Evolutionary conservation across 225 moss, liverwort and hornwort species (phyloP), one percentile per base, ranked within the genome.

Genomic region (Takakia lepidozioides): DNA sequence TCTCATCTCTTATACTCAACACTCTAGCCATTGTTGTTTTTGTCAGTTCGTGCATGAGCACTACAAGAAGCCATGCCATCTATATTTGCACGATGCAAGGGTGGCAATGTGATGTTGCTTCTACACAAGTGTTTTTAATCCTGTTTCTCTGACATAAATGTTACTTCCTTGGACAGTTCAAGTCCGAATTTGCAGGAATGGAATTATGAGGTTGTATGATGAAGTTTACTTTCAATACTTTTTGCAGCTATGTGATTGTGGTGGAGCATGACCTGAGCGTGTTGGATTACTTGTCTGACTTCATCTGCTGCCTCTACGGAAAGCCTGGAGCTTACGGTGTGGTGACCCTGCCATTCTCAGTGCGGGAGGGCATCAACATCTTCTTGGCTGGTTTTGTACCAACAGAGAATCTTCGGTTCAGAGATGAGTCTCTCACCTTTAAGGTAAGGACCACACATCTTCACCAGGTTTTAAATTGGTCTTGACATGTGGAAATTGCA

Each of bases 211-310:
- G 17, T 5, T 1, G 1, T 46, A 1, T 5, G 15, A 14, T 20
- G 2, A 46, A 46, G 14, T 13, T 46, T 20, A 21, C 9, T 8
- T 23, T 46, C 2, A 2, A 5, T 36, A 47, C 22, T 16, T 13
- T 13, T 11, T 75, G 65, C 83, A 93, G 93, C 56, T 93, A 93
- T 34, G 88, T 93, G 26, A 88, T 93, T 50, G 93, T 93, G 52
- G 93, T 93, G 81, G 93, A 93, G 79, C 93, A 93, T 65, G 89
- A 93, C 58, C 83, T 93, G 60, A 93, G 93, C 68, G 93, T 93
- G 62, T 59, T 89, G 64, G 93, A 93, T 55, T 93, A 93, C 61
- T 65, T 93, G 29, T 93, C 93, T 25, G 88, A 93, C 61, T 93
- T 93, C 43, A 93, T 93, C 49, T 93, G 93, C 76, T 93, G 93